Evolutionary conservation across 371 early-diverging fungal genomes (phyloP), one percentile per base, ranked within the genome.

Genomic region (Lichtheimia ramosa): DNA sequence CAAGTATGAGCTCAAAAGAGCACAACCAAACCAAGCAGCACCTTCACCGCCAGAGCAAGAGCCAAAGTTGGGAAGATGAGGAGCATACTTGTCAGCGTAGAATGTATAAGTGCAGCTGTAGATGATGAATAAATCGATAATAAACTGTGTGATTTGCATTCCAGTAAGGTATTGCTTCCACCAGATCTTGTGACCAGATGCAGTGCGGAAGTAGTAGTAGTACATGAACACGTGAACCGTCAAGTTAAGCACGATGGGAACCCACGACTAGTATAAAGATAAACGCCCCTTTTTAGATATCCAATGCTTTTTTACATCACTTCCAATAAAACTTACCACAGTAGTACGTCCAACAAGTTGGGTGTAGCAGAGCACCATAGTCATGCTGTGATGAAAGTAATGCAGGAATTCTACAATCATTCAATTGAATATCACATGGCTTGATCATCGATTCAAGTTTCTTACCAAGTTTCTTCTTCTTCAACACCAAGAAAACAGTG

Each of bases 111-210:
- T 75, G 73, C 89, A 89, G 77, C 86, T 89, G 73, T 91, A 91
- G 73, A 90, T 85, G 63, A 87, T 72, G 25, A 77, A 80, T 61
- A 90, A 79, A 67, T 94, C 96, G 53, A 93, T 86, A 54, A 95
- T 81, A 58, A 95, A 95, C 78, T 95, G 96, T 59, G 80, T 71
- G 64, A 95, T 95, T 75, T 95, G 96, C 64, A 94, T 74, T 6
- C 92, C 90, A 41, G 96, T 95, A 56, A 95, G 81, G 70, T 91
- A 87, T 66, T 90, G 87, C 83, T 95, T 95, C 94, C 94, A 94
- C 94, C 94, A 94, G 66, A 92, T 85, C 73, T 85, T 84, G 72
- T 83, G 87, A 39, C 91, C 90, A 51, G 90, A 83, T 51, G 92
- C 89, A 10, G 94, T 90, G 58, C 92, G 88, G 80, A 88, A 92